Percentiles rank a stretch among this genome's conserved stretches.
These are phyloP conservation scores for Thalassiosira mediterranea DNA, from an alignment of 352 stramenopile species.

Conservation along the genomic window DNA sequence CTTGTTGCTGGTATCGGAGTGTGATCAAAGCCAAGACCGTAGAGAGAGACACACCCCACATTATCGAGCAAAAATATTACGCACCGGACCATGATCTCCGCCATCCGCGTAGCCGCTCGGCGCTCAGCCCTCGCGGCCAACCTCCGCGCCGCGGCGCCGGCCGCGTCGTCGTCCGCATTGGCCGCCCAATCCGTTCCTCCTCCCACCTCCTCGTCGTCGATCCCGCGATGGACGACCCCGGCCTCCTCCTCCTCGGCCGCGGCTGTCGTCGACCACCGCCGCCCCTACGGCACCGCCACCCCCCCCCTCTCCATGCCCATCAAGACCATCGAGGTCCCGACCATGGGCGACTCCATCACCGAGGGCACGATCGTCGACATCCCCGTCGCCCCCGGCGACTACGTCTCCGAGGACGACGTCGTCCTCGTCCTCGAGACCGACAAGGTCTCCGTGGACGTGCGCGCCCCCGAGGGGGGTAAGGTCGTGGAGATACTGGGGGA, in stretches of 20 bases:
- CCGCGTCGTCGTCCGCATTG: background rate
- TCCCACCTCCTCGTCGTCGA: background rate
- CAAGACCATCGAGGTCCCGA: constrained; percentile 64
- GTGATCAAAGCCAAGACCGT: too few relatives aligned
- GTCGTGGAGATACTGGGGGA: constrained; percentile 92
- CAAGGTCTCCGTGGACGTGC: constrained; percentile 90
- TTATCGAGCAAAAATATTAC: too few relatives aligned
- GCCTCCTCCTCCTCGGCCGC: background rate
- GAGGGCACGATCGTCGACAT: constrained; percentile 97
- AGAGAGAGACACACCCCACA: too few relatives aligned
- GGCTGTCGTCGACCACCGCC: too few relatives aligned
- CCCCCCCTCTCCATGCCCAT: constrained; percentile 17
- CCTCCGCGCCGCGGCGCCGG: background rate
- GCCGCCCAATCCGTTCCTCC: background rate
- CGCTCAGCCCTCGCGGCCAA: background rate
- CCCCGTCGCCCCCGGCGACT: constrained; percentile 94
- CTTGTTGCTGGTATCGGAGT: too few relatives aligned
- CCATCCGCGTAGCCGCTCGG: constrained; percentile 1
- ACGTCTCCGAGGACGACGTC: constrained; percentile 93
- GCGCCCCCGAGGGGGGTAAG: constrained; percentile 89
- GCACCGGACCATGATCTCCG: constrained; percentile 9
- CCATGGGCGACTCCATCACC: constrained; percentile 94
- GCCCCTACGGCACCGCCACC: background rate
- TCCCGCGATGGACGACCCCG: background rate
- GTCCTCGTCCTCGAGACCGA: constrained; percentile 98